Conservation (phyloP, 2,329 filamentous ascomycete genomes). For the Pestalotiopsis sp. region DNA sequence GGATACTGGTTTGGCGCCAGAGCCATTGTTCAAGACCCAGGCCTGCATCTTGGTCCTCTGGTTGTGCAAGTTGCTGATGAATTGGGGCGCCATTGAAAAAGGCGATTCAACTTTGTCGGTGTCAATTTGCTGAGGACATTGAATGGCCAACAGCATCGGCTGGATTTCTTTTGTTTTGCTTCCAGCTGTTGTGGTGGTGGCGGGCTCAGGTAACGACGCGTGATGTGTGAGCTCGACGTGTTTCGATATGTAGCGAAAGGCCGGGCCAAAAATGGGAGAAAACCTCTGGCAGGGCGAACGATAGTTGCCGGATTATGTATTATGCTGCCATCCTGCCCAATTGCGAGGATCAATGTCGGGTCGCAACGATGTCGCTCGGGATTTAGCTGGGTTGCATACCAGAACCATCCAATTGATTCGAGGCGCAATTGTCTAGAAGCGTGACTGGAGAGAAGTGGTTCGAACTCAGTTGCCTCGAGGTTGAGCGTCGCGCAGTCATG, state of each 20-base stretch:
- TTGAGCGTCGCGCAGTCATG: constrained; percentile 10
- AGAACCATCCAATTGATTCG: constrained; percentile 25
- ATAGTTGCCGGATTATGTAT: constrained; percentile 29
- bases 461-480: background rate
- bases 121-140: constrained; percentile 1
- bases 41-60: constrained; percentile 36
- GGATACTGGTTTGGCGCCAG: constrained; percentile 25
- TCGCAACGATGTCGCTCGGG: constrained; percentile 25
- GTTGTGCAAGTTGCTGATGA: constrained; percentile 26
- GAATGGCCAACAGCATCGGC: background rate
- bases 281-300: constrained; percentile 22
- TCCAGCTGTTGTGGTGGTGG: background rate
- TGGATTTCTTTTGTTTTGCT: constrained; percentile 6
- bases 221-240: constrained; percentile 22
- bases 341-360: constrained; percentile 29
- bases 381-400: constrained; percentile 19
- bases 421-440: constrained; percentile 3
- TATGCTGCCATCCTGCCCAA: constrained; percentile 31
- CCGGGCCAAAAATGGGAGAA: constrained; percentile 18
- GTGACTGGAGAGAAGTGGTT: constrained; percentile 15
- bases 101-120: constrained; percentile 13
- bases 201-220: constrained; percentile 10
- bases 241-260: constrained; percentile 17
- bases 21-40: constrained; percentile 33
- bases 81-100: constrained; percentile 30